These are phyloP conservation scores for Pezicula rhizophila DNA, from an alignment of 2,329 filamentous ascomycete genomes.

Conservation along the genomic window DNA sequence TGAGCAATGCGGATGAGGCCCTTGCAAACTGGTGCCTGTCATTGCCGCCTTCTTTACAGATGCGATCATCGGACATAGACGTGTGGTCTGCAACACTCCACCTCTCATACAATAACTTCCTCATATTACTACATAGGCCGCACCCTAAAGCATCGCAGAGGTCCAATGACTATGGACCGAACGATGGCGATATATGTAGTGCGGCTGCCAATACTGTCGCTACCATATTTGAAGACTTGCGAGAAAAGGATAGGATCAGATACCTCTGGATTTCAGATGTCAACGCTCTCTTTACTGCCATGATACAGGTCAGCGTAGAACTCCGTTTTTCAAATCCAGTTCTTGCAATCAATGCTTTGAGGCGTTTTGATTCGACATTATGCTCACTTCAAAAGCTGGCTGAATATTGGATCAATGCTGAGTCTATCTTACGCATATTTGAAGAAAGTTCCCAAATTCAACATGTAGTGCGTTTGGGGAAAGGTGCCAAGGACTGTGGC, in stretches of 20 bases:
- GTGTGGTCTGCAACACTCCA: conserved; percentile 28
- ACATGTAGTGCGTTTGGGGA: background rate
- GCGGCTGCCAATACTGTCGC: conserved; percentile 37
- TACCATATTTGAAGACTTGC: conserved; percentile 37
- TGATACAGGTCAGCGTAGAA: conserved; percentile 40
- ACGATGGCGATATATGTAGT: conserved; percentile 39
- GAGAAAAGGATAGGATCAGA: conserved; percentile 34
- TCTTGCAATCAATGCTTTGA: conserved; percentile 37
- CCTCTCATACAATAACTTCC: conserved; percentile 36
- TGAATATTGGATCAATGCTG: conserved; percentile 36
- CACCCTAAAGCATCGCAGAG: conserved; percentile 31
- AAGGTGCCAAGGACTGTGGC: no score
- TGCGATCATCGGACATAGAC: conserved; percentile 34
- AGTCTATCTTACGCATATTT: conserved; percentile 35
- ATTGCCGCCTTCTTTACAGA: background rate
- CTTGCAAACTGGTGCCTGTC: conserved; percentile 2
- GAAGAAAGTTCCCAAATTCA: conserved; percentile 18
- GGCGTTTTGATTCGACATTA: conserved; percentile 35
- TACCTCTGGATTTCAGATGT: conserved; percentile 38
- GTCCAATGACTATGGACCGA: conserved; percentile 36
- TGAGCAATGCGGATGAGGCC: background rate
- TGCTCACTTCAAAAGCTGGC: conserved; percentile 34
- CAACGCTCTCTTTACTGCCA: conserved; percentile 37
- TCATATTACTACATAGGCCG: conserved; percentile 37
- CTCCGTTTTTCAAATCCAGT: conserved; percentile 39